phyloP scores from a whole-genome alignment of 2,329 filamentous ascomycete species.

The Colletotrichum gloeosporioides region DNA sequence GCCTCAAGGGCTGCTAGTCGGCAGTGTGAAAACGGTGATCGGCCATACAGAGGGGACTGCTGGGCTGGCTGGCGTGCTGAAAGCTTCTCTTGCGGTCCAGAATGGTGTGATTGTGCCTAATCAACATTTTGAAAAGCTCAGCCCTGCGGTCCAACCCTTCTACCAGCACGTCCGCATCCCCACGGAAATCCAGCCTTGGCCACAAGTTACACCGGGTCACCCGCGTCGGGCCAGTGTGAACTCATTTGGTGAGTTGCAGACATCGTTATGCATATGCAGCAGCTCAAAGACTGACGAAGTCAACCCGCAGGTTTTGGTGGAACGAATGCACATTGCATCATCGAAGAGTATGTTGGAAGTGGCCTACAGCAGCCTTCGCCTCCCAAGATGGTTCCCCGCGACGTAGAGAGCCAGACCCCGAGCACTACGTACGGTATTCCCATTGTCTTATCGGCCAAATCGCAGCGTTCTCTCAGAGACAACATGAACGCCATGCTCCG shows the following conservation, averaged over 20 bases:
- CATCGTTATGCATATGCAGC: neutral
- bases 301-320: neutral
- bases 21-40: slow-evolving; percentile 31
- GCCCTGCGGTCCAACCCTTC: slow-evolving; percentile 29
- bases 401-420: neutral
- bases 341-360: neutral
- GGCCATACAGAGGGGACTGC: slow-evolving; percentile 31
- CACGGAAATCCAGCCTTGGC: slow-evolving; percentile 13
- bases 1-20: slow-evolving; percentile 10
- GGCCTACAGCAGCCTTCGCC: neutral
- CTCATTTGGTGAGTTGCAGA: slow-evolving; percentile 37
- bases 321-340: slow-evolving; percentile 1
- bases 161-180: slow-evolving; percentile 19
- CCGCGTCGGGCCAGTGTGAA: slow-evolving; percentile 22
- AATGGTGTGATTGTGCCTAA: slow-evolving; percentile 31
- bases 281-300: neutral
- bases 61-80: slow-evolving; percentile 31
- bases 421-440: neutral
- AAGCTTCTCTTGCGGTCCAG: slow-evolving; percentile 25
- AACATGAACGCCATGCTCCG: neutral
- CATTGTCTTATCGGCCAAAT: neutral
- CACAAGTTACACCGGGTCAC: neutral
- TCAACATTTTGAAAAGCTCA: slow-evolving; percentile 31
- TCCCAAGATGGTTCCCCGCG: neutral
- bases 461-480: neutral